phyloP scores from a whole-genome alignment of 2,329 filamentous ascomycete genomes.

The Colletotrichum musicola region DNA sequence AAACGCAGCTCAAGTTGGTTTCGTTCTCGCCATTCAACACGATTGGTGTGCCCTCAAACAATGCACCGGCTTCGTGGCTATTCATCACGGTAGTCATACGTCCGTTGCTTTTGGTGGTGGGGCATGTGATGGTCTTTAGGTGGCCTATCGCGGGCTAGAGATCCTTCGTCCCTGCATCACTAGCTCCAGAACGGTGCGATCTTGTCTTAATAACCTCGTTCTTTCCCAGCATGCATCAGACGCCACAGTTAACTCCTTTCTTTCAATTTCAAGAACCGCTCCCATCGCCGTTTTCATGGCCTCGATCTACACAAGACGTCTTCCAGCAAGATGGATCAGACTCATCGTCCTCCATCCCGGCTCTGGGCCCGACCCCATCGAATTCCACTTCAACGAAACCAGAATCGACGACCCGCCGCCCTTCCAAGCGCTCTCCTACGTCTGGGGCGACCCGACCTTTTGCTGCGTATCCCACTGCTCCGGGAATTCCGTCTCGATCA shows the following conservation, averaged over 20 bases:
- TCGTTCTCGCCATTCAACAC: no score
- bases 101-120: no score
- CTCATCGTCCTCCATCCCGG: constrained; percentile 6
- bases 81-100: no score
- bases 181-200: not conserved
- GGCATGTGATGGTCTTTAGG: no score
- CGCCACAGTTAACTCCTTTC: not conserved
- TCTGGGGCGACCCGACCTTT: constrained; percentile 1
- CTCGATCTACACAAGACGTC: not conserved
- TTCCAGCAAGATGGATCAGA: not conserved
- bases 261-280: not conserved
- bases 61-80: no score
- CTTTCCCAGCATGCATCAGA: not conserved
- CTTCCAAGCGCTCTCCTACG: constrained; percentile 15
- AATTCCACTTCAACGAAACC: not conserved
- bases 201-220: not conserved
- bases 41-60: no score
- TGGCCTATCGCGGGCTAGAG: not conserved
- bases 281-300: not conserved
- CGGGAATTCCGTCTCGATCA: constrained; percentile 22
- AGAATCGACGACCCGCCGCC: not conserved
- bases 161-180: not conserved
- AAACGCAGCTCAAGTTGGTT: no score
- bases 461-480: not conserved
- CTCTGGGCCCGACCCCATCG: not conserved